Base-by-base conservation (phyloP, 1,139 yeast species). In the Tardiomyces digboiensis region DNA sequence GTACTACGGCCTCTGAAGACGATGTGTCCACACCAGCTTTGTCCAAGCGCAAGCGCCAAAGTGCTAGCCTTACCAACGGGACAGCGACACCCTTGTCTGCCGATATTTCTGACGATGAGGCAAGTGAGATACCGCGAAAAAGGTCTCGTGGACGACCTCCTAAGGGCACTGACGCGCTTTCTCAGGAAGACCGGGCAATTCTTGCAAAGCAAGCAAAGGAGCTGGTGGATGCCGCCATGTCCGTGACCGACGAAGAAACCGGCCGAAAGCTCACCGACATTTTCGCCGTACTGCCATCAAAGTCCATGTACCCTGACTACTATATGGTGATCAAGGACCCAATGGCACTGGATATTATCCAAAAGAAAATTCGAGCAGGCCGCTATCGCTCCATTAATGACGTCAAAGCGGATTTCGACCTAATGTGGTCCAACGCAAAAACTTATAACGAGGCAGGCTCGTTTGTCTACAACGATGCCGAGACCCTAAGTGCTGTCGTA, bases 371-470 rank as follows among this genome's bases (percentile, higher is more conserved):
- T 42, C 68, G 71, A 40, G 63, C 72, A 26, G 69, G 65, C 44
- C 68, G 74, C 7, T 85, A 86, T 57, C 67, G 68, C 21, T 62
- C 68, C 7, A 62, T 81, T 41, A 71, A 76, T 33, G 89, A 82
- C 52, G 75, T 84, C 47, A 64, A 80, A 44, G 83, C 76, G 50
- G 95, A 86, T 58, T 67, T 86, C 46, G 82, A 81, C 52, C 71
- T 80, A 53, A 84, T 89, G 77, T 84, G 85, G 62, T 72, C 76
- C 47, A 89, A 89, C 36, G 97, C 97, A 1, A 73, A 81, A 50
- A 75, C 77, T n/a, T 89, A 87, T 61, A 89, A 89, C 57, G 93
- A 87, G 57, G 95, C 85, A 60, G 95, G 94, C 0, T 85, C 95
- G 1, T 62, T 81, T 48, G 87, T 89, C 16, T 85, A 80, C 55